Evolutionary conservation across 305 asterid species (phyloP), one percentile per base, ranked within the genome.

Genomic region (Ilex paraguariensis): DNA sequence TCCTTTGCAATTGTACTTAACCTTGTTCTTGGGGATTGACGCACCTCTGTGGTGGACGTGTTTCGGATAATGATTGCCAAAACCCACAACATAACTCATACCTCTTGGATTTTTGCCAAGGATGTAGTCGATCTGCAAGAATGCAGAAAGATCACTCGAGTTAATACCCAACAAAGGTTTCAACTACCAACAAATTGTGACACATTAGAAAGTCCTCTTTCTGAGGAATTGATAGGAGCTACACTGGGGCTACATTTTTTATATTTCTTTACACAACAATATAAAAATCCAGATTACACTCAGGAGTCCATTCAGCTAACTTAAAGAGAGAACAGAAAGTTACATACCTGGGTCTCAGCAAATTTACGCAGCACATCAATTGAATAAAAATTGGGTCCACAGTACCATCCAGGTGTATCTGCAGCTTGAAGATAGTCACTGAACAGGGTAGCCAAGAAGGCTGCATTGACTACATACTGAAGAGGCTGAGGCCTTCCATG

Each of bases 401-500:
- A 53, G 6, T 21, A n/a, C 57, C 57, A 53, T 21, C 31, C 57
- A 15, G 31, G 28, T n/a, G 31, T 53, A 53, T 21, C 57, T n/a
- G 57, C 21, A 53, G 57, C 57, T 7, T 16, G 21, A 16, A 53
- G 57, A 53, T 53, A 53, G 57, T 53, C 57, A n/a, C 57, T 53
- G 57, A 3, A 53, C 28, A 53, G 3, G 10, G 10, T 53, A 53
- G 57, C 57, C 57, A 53, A 53, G 31, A 53, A 53, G 31, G 31
- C 57, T 16, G 57, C 57, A 53, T 14, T 53, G 57, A 53, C 57
- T 14, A 14, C 31, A 53, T 53, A 53, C 31, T 16, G 57, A 53
- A 53, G 57, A 53, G 57, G 57, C 57, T 21, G 57, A 53, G 31
- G 57, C 31, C 57, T 15, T 53, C 57, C 57, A 53, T 53, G 28